These are phyloP conservation scores for Sclerotinia spermophila DNA, from an alignment of 2,329 filamentous ascomycete species.

Conservation along the genomic window DNA sequence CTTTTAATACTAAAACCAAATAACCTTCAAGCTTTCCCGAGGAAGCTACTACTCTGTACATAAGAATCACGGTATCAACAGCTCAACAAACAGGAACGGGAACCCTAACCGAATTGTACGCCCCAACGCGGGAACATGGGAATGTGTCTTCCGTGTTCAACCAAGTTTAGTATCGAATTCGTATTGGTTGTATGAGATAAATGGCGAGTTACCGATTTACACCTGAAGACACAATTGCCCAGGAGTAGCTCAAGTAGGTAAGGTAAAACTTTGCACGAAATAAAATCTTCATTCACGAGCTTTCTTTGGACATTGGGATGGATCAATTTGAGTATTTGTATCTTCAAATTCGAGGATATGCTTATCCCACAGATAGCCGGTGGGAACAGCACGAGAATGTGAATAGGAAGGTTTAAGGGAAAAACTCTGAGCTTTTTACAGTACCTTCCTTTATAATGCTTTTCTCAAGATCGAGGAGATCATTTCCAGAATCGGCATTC, in stretches of 20 bases:
- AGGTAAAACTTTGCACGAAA: neutral
- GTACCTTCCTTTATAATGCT: too few relatives aligned
- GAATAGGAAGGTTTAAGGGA: neutral
- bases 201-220: neutral
- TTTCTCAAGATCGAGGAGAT: neutral
- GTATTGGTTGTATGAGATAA: neutral
- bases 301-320: neutral
- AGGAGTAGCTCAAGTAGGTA: neutral
- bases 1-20: neutral
- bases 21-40: neutral
- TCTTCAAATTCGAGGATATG: too few relatives aligned
- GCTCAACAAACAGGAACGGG: neutral
- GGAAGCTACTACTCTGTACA: neutral
- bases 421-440: neutral
- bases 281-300: neutral
- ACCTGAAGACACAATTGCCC: neutral
- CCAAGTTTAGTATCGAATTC: neutral
- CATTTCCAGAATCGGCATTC: neutral
- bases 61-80: neutral
- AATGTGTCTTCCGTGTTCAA: neutral
- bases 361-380: neutral
- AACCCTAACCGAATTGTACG: neutral
- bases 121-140: neutral
- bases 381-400: neutral
- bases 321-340: neutral